Evolutionary conservation across 164 flowering plant genomes (phyloP), one percentile per base, ranked within the genome.

Genomic region (Magnolia changhungtana): DNA sequence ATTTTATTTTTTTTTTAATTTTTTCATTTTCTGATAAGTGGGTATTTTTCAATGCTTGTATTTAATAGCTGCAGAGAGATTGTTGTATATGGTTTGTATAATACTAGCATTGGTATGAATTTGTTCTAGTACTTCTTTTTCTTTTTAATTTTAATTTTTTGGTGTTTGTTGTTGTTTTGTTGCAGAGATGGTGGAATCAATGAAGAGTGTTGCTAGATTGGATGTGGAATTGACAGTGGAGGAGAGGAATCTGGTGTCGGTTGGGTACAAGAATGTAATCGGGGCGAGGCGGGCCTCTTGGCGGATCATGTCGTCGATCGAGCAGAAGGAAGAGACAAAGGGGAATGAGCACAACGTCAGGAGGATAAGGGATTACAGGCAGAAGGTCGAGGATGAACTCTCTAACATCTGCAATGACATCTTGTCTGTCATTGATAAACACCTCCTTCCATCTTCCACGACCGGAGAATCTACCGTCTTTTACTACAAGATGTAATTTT

Each of bases 231-330:
- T 93, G 74, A 88, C 92, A 1, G 95, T 92, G 76, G 98, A 92
- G 81, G 98, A 93, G 80, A 86, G 95, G 81, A 93, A 92, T 78
- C 90, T 92, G 55, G 88, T 93, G 1, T 93, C 96, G 20, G 98
- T 93, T 45, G 96, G 94, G 11, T 92, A 93, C 89, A 93, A 93
- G 76, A 92, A 93, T 80, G 98, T 93, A 7, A 90, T 93, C 74
- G 98, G 98, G 63, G 91, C 95, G 49, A 80, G 95, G 27, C 83
- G 98, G 64, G 98, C 98, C 52, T 92, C 98, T 0, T 92, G 96
- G 96, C 88, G 98, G 20, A 92, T 90, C 24, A 88, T 93, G 96
- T 91, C 98, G 31, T 93, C 98, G 1, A 90, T 93, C 76, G 96
- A 93, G 81, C 95, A 92, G 82, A 93, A 92, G 81, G 98, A 92